Evolutionary conservation across 805 yeast genomes (phyloP), one percentile per base, ranked within the genome.

Genomic region (Candida tibetensis): DNA sequence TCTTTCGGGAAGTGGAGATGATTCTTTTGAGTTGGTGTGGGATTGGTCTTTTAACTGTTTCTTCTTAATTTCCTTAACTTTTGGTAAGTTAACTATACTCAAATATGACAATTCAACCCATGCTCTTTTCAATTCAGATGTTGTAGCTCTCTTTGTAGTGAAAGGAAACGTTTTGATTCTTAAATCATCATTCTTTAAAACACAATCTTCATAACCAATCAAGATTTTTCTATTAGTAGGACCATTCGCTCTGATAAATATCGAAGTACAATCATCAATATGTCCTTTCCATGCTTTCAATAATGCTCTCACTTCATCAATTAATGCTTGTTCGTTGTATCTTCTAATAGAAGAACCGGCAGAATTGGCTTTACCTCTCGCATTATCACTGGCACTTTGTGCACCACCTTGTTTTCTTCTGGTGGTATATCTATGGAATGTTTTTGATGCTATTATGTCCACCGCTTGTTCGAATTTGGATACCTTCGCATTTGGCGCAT

Each of bases 381-480:
- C 85, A 53, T 83, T 87, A 61, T 93, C 99, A 61, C 78, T 83
- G 1, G 97, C 90, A 47, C 90, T 78, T 58, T 93, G 99, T 0
- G 97, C 77, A 1, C 99, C 99, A 69, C 99, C 99, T 61, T 93
- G 99, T 55, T 93, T 93, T 47, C 96, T 76, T 67, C 99, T 80
- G 1, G 97, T 89, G 2, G 99, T 93, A 55, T 93, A 93, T 48
- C 98, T 72, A 58, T 91, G 99, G 60, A 86, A 87, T 0, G 97
- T 85, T 53, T 89, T 91, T 41, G 88, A 87, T 13, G 69, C 82
- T 2, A 89, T 36, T 6, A 90, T 59, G 34, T 71, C 75, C 14
- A 82, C 95, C 13, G 77, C 74, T 58, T 81, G 87, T 38, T 76
- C 79, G 30, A 73, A 66, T n/a, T 74, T 55, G 10, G 74, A 71